Percentiles rank a stretch among this genome's conserved stretches.
phyloP scores from a whole-genome alignment of 169 alveolate species.

The Theileria sp. region DNA sequence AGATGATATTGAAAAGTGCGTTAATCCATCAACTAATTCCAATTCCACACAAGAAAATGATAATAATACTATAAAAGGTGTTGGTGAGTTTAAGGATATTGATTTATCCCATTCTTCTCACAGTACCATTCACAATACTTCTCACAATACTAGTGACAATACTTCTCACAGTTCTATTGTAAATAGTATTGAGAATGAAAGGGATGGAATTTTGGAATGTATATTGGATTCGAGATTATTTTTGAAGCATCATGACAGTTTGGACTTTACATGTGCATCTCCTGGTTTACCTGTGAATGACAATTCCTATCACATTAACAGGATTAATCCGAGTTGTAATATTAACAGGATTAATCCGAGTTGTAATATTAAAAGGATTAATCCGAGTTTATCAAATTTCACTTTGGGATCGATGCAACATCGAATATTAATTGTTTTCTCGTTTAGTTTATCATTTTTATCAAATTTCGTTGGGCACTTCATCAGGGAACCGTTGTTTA shows the following conservation, averaged over 20 bases:
- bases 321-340: not conserved
- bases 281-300: no score
- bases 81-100: not conserved
- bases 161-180: no score
- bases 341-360: no score
- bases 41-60: not conserved
- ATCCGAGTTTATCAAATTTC: not conserved
- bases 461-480: conserved; percentile 48
- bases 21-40: not conserved
- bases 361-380: not conserved
- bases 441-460: conserved; percentile 38
- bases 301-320: not conserved
- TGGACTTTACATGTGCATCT: not conserved
- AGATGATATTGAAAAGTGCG: not conserved
- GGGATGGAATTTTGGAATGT: not conserved
- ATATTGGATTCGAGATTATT: not conserved
- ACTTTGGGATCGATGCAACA: not conserved
- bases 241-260: not conserved
- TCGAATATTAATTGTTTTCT: not conserved
- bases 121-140: no score
- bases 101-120: not conserved
- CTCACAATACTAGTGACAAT: no score
- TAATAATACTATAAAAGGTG: not conserved
- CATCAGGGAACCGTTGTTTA: conserved; percentile 48
- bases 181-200: no score